Conservation (phyloP, 176 grass and related monocot species). For the Phragmites australis region DNA sequence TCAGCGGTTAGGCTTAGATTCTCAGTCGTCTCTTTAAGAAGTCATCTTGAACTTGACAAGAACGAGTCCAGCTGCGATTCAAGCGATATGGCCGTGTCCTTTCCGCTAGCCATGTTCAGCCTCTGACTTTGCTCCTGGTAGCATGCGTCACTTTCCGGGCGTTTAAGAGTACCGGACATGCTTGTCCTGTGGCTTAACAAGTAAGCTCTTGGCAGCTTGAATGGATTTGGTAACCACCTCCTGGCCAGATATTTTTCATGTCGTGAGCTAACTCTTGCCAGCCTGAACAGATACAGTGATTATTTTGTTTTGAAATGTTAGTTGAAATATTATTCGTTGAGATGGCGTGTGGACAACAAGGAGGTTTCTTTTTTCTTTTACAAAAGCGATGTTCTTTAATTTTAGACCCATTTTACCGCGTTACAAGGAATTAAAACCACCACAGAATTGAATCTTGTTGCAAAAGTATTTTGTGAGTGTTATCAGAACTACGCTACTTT, state of each 20-base stretch:
- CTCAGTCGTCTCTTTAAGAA: neutral
- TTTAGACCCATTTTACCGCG: neutral
- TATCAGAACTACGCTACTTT: no score
- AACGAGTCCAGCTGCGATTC: neutral
- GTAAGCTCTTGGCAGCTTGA: neutral
- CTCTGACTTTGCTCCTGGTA: neutral
- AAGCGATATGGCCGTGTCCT: neutral
- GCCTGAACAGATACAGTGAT: neutral
- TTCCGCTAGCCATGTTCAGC: neutral
- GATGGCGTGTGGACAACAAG: neutral
- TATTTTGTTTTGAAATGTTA: neutral
- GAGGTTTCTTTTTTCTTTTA: no score
- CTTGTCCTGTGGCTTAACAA: neutral
- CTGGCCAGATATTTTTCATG: constrained; percentile 25
- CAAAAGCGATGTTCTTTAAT: no score
- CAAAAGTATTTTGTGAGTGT: no score
- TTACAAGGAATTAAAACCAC: no score
- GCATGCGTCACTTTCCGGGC: neutral
- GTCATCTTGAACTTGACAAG: neutral
- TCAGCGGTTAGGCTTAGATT: neutral
- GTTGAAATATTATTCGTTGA: neutral
- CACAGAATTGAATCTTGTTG: no score
- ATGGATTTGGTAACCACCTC: constrained; percentile 3
- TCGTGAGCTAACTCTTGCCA: neutral
- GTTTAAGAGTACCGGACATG: neutral